Conservation (phyloP, 2,329 filamentous ascomycete genomes). For the Calycina herbarum region DNA sequence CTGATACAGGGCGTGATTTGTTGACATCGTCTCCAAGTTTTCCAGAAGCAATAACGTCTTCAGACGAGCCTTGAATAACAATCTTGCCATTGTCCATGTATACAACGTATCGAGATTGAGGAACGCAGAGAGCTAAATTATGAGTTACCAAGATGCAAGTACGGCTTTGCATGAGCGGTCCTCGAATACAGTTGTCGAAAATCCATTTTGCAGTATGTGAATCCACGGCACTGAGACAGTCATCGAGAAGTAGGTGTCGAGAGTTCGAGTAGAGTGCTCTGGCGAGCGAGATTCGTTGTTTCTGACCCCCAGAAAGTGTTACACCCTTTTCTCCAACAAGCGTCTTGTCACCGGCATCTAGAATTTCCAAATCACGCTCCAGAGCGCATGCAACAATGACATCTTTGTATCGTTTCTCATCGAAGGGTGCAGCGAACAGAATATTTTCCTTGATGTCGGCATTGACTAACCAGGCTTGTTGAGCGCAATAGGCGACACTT, state of each 20-base stretch:
- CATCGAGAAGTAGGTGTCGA: conserved; percentile 85
- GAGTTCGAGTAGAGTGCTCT: conserved; percentile 96
- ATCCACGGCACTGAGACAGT: conserved; percentile 94
- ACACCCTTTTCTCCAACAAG: conserved; percentile 97
- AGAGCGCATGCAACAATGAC: conserved; percentile 90
- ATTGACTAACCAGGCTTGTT: conserved; percentile 96
- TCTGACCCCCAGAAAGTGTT: conserved; percentile 93
- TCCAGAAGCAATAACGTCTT: conserved; percentile 81
- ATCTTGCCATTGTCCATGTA: conserved; percentile 86
- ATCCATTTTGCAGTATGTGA: conserved; percentile 98
- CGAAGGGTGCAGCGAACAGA: conserved; percentile 77
- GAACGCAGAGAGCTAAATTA: conserved; percentile 85
- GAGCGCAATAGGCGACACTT: conserved; percentile 92
- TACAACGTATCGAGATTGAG: conserved; percentile 77
- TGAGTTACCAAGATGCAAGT: conserved; percentile 97
- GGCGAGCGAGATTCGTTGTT: conserved; percentile 95
- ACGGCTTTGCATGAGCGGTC: conserved; percentile 81
- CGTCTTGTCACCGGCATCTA: conserved; percentile 90
- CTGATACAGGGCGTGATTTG: conserved; percentile 72
- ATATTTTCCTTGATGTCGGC: conserved; percentile 96
- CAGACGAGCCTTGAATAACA: conserved; percentile 70
- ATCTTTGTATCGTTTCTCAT: conserved; percentile 80
- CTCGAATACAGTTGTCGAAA: conserved; percentile 87
- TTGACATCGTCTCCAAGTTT: conserved; percentile 83
- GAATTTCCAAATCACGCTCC: conserved; percentile 86